Evolutionary conservation across 306 rosid species (phyloP).

Genomic region (Malus fusca): DNA sequence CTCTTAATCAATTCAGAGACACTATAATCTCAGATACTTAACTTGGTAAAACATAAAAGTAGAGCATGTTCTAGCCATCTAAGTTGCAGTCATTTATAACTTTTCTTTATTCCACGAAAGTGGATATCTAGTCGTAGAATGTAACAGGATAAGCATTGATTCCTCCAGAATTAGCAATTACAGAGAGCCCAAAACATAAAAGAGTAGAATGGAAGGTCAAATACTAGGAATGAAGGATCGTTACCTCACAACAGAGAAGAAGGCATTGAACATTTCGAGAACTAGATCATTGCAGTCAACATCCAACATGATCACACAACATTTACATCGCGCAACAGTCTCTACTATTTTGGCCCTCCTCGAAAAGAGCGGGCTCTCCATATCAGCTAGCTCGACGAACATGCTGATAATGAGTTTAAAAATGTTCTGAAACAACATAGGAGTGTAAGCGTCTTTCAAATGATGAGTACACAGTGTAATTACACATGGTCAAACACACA

Average conservation of each 20-base stretch:
- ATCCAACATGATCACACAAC: conserved; percentile 83
- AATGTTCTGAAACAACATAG: conserved; percentile 40
- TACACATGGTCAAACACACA: not conserved
- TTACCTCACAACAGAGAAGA: conserved; percentile 82
- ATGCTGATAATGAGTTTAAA: conserved; percentile 58
- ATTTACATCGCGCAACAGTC: conserved; percentile 64
- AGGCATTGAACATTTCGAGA: conserved; percentile 57
- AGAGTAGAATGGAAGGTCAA: not conserved
- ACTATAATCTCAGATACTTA: not conserved
- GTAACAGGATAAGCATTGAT: not conserved
- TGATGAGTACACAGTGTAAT: conserved; percentile 6
- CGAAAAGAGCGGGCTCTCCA: conserved; percentile 49
- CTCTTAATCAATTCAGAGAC: not conserved
- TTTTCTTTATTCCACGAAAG: not conserved
- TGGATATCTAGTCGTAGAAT: not conserved
- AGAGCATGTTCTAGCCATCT: conserved; percentile 2
- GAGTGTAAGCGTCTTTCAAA: not conserved
- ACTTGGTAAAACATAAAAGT: not conserved
- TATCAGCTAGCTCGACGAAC: conserved; percentile 72
- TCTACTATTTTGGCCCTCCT: conserved; percentile 78
- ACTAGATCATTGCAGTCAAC: conserved; percentile 60
- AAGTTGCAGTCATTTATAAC: not conserved
- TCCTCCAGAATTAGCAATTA: not conserved
- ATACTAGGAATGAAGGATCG: not conserved
- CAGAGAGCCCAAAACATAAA: not conserved